These are phyloP conservation scores for Pholiota adiposa DNA, from an alignment of 1,284 basidiomycete species.

Conservation along the genomic window DNA sequence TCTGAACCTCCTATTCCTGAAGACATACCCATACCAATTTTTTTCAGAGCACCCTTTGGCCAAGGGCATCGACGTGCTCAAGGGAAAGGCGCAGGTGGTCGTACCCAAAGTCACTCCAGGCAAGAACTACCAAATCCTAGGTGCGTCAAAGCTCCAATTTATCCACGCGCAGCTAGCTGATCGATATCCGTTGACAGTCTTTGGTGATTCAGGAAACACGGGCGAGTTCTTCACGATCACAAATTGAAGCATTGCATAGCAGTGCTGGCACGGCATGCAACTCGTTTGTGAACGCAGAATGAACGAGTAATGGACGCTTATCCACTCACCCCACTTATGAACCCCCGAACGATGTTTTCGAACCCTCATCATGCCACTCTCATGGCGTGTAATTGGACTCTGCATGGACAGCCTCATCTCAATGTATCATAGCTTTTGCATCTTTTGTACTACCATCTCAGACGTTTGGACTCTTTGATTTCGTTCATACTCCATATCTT, in stretches of 20 bases:
- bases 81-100: constrained; percentile 39
- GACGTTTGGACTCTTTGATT: neutral
- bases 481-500: neutral
- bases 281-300: neutral
- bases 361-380: neutral
- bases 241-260: constrained; percentile 19
- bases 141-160: constrained; percentile 35
- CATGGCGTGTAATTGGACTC: neutral
- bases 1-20: too few relatives aligned
- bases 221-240: constrained; percentile 41
- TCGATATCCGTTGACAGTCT: constrained; percentile 36
- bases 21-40: neutral
- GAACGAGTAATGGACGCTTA: constrained; percentile 7
- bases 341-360: neutral
- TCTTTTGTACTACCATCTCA: constrained; percentile 5
- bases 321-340: constrained; percentile 3
- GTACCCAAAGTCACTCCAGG: constrained; percentile 42
- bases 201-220: constrained; percentile 56
- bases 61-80: constrained; percentile 40
- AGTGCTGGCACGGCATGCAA: neutral
- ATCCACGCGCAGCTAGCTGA: neutral
- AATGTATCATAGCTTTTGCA: constrained; percentile 4
- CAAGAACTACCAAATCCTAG: constrained; percentile 46
- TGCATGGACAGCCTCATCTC: neutral
- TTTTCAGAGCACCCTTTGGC: constrained; percentile 42